Percentiles rank a stretch among this genome's conserved stretches.
Evolutionary conservation across 1,284 basidiomycete genomes (phyloP).

Genomic region (Hortiboletus rubellus): DNA sequence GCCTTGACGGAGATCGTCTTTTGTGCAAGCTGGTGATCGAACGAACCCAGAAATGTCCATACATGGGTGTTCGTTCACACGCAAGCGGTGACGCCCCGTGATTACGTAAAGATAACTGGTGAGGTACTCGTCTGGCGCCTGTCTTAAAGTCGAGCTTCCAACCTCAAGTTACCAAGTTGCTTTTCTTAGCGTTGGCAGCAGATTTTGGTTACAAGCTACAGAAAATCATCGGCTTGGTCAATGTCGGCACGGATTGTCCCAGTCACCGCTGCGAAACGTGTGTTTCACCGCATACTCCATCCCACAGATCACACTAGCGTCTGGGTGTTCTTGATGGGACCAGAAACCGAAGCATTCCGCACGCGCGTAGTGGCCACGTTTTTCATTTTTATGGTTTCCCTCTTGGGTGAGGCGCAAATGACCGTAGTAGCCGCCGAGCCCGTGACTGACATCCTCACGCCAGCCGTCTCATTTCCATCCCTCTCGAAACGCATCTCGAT

Average conservation of each 20-base stretch:
- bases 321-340: background rate
- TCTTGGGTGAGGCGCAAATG: constrained; percentile 32
- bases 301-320: background rate
- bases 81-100: no score
- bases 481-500: constrained; percentile 54
- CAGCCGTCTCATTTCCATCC: constrained; percentile 70
- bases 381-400: constrained; percentile 44
- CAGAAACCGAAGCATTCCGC: constrained; percentile 7
- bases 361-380: constrained; percentile 36
- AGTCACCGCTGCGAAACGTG: constrained; percentile 1
- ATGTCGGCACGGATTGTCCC: background rate
- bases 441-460: background rate
- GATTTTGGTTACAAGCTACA: background rate
- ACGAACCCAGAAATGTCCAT: no score
- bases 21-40: no score
- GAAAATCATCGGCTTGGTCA: background rate
- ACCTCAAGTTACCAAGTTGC: background rate
- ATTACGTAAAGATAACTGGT: constrained; percentile 23
- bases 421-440: background rate
- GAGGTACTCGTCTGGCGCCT: constrained; percentile 14
- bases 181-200: background rate
- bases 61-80: no score
- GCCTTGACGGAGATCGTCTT: no score
- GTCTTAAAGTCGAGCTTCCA: background rate
- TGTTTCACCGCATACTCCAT: background rate